Percentiles rank a stretch among this genome's conserved stretches.
phyloP scores from a whole-genome alignment of 768 basidiomycete genomes.

The Termitomyces bulborhizus region DNA sequence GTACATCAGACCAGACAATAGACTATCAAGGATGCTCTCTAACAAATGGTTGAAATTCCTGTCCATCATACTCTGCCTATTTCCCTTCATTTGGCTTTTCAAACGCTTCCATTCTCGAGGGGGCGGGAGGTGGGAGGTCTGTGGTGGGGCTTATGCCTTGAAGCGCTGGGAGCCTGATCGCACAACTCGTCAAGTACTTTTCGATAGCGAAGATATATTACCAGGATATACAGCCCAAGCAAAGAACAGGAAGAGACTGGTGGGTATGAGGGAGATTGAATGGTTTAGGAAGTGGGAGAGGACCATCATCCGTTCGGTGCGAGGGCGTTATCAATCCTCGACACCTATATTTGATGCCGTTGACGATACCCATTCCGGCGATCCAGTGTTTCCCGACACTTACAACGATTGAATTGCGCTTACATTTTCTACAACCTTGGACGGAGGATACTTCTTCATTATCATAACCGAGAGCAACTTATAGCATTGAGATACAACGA shows the following conservation, averaged over 20 bases:
- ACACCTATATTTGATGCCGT: slow-evolving; percentile 20
- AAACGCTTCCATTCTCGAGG: slow-evolving; percentile 60
- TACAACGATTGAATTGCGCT: slow-evolving; percentile 14
- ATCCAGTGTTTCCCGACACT: slow-evolving; percentile 21
- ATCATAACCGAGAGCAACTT: slow-evolving; percentile 4
- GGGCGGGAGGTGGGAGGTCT: slow-evolving; percentile 72
- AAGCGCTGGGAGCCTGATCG: slow-evolving; percentile 37
- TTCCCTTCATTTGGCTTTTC: slow-evolving; percentile 78
- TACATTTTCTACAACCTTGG: neutral
- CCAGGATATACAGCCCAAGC: slow-evolving; percentile 14
- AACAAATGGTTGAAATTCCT: slow-evolving; percentile 68
- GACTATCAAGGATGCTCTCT: slow-evolving; percentile 60
- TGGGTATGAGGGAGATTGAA: slow-evolving; percentile 65
- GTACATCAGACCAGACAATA: slow-evolving; percentile 62
- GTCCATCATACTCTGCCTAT: slow-evolving; percentile 63
- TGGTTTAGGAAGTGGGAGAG: slow-evolving; percentile 80
- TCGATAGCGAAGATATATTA: neutral
- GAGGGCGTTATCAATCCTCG: slow-evolving; percentile 34
- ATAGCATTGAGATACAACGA: slow-evolving; percentile 10
- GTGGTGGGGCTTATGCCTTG: slow-evolving; percentile 71
- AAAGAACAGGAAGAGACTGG: slow-evolving; percentile 18
- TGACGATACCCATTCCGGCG: slow-evolving; percentile 4
- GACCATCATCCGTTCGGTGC: slow-evolving; percentile 56
- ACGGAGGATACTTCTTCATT: neutral
- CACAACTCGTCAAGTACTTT: neutral